Base-by-base conservation (phyloP, 495 filamentous ascomycete species). In the Pseudevernia furfuracea region DNA sequence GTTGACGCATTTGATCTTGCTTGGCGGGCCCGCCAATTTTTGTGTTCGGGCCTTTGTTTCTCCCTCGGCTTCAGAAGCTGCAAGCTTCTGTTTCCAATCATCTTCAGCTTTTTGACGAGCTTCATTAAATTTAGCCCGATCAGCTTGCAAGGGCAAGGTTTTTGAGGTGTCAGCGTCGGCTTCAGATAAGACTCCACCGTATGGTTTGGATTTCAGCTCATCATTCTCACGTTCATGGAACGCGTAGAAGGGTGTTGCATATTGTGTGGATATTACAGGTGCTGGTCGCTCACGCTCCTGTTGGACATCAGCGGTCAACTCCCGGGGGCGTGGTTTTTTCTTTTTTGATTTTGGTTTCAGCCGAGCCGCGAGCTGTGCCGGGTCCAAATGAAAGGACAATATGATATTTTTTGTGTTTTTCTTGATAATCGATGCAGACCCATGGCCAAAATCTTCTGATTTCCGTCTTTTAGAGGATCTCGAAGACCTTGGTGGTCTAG, bases 1-100 rank as follows among this genome's bases (percentile, higher is more conserved):
- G 65, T 96, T 92, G 78, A 98, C 96, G 76, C 92, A 96, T 72
- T 97, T 94, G 74, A 98, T 97, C 74, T 96, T 92, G 70, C 92
- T 96, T 4, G 92, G 89, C 7, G 91, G 89, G 0, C 89, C 91
- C 14, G 91, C 87, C 1, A 87, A 82, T 72, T 96, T 96, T 62
- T 81, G 78, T 23, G 78, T 74, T 37, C 78, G 78, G 12, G 78
- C 74, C 25, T 74, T 76, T n/a, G 71, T 71, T 61, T 86, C 82
- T 11, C 75, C 77, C 52, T 75, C 75, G 37, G 72, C 69, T 59
- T 83, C 79, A 30, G 78, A 74, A 61, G 75, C 75, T 65, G 70
- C 78, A 7, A 81, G 73, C 68, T 86, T 85, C 60, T 78, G 76
- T 70, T 92, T 89, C 89, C 92, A 96, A 70, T 92, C 89, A 55